These are phyloP conservation scores for Suillus plorans DNA, from an alignment of 768 basidiomycete genomes.

Conservation along the genomic window DNA sequence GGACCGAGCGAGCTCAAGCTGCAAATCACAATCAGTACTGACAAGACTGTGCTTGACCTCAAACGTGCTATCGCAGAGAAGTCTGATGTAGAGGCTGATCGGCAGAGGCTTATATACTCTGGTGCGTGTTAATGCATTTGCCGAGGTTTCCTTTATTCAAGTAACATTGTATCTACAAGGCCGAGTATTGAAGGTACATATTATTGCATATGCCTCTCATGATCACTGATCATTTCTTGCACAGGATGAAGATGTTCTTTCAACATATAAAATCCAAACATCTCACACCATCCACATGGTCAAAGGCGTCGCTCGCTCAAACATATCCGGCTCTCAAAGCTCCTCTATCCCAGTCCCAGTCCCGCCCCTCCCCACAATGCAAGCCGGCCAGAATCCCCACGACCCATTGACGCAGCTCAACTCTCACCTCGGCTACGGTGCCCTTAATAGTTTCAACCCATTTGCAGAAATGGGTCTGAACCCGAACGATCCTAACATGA, in stretches of 20 bases:
- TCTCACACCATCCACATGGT: slow-evolving; percentile 93
- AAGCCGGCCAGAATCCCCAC: slow-evolving; percentile 84
- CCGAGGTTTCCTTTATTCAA: neutral
- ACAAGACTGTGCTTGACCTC: slow-evolving; percentile 87
- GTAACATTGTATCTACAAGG: slow-evolving; percentile 36
- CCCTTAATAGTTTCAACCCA: slow-evolving; percentile 86
- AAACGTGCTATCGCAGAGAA: slow-evolving; percentile 87
- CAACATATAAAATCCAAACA: slow-evolving; percentile 87
- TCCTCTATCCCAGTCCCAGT: slow-evolving; percentile 53
- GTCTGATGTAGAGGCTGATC: slow-evolving; percentile 81
- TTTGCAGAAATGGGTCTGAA: slow-evolving; percentile 92
- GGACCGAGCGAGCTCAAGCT: slow-evolving; percentile 94
- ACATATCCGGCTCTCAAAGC: slow-evolving; percentile 36
- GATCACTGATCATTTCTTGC: slow-evolving; percentile 8
- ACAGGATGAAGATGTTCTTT: slow-evolving; percentile 81
- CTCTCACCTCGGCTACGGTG: slow-evolving; percentile 72
- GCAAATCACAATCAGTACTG: slow-evolving; percentile 74
- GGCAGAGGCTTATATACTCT: slow-evolving; percentile 91
- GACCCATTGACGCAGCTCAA: slow-evolving; percentile 87
- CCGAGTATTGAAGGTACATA: slow-evolving; percentile 65
- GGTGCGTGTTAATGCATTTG: slow-evolving; percentile 44
- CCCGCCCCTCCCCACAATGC: slow-evolving; percentile 73
- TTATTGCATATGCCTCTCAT: slow-evolving; percentile 1
- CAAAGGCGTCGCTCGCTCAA: slow-evolving; percentile 66
- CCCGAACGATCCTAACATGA: slow-evolving; percentile 90